Conservation (phyloP, 306 rosid genomes). For the Corylus avellana region DNA sequence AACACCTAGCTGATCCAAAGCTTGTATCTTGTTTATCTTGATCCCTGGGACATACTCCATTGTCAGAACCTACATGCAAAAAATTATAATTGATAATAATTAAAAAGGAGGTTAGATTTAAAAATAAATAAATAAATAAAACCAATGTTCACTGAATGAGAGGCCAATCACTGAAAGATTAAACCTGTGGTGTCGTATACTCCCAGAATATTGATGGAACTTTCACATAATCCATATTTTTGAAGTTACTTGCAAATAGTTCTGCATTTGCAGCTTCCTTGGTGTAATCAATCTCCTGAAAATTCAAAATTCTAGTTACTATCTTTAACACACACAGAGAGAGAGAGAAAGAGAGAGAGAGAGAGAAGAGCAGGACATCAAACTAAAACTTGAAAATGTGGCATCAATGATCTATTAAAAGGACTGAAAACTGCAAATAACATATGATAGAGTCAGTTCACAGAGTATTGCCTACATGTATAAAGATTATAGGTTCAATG, state of each 20-base stretch:
- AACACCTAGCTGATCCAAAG: constrained; percentile 94
- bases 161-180: constrained; percentile 20
- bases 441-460: background rate
- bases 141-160: constrained; percentile 13
- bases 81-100: constrained; percentile 20
- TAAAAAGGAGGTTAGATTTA: constrained; percentile 1
- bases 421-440: background rate
- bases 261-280: constrained; percentile 97
- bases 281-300: constrained; percentile 99
- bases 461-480: background rate
- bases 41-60: constrained; percentile 99
- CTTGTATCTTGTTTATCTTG: constrained; percentile 92
- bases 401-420: constrained; percentile 5
- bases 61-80: constrained; percentile 70
- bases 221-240: constrained; percentile 81
- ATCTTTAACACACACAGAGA: background rate
- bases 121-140: background rate
- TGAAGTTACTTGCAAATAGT: constrained; percentile 82
- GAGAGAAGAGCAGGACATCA: background rate
- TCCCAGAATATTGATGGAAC: constrained; percentile 92
- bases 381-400: background rate
- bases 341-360: background rate
- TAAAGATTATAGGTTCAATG: background rate
- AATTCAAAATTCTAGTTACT: background rate
- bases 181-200: constrained; percentile 93